Percentiles rank a stretch among this genome's conserved stretches.
phyloP scores from a whole-genome alignment of 73 alveolate species.

The Paramecium tetraurelia region DNA sequence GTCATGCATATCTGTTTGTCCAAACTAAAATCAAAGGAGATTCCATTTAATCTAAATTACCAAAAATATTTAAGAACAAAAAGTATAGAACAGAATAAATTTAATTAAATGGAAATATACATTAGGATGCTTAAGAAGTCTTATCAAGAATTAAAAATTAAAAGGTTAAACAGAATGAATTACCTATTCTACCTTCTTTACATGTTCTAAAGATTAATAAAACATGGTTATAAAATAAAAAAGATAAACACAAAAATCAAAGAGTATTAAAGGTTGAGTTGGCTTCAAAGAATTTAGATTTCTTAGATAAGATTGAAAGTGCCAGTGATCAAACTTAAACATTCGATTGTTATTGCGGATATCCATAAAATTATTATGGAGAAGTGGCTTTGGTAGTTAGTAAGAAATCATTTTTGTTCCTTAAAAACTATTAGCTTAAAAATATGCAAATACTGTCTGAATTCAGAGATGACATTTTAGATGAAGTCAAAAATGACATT shows the following conservation, averaged over 20 bases:
- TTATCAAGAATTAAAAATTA: not conserved
- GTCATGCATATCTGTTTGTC: not conserved
- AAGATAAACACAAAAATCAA: not conserved
- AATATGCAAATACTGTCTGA: not conserved
- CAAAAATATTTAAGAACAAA: not conserved
- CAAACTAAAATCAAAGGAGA: not conserved
- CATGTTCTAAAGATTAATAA: not conserved
- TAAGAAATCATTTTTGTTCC: not conserved
- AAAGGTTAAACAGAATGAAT: not conserved
- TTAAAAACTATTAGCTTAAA: not conserved
- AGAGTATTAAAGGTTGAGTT: not conserved
- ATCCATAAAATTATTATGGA: constrained; percentile 34
- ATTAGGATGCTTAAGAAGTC: not conserved
- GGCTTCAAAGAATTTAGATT: not conserved
- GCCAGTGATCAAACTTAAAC: not conserved
- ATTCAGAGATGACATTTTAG: not conserved
- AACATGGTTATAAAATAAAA: not conserved
- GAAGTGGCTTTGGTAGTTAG: not conserved
- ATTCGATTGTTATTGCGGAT: constrained; percentile 1
- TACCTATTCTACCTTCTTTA: not conserved
- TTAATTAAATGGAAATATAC: not conserved
- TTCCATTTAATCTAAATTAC: not conserved
- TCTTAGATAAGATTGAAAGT: not conserved
- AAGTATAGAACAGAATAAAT: not conserved
- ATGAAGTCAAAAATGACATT: not conserved